A percentile compares a stretch with the other conserved stretches of the same genome.
Conservation (phyloP, 2,329 filamentous ascomycete genomes). For the Pseudocercospora pini-densiflorae region DNA sequence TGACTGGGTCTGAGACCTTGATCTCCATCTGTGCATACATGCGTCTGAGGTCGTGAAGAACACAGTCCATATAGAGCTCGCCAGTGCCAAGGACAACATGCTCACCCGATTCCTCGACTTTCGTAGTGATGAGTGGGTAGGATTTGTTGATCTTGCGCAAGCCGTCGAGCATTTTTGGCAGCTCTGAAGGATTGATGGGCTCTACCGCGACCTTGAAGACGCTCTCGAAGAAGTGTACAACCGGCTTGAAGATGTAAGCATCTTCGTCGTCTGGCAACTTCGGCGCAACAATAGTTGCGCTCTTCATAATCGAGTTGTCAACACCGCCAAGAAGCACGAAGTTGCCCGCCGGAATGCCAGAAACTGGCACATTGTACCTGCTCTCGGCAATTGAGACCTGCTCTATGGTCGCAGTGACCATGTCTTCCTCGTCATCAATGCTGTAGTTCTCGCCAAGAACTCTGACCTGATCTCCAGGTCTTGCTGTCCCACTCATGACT, state of each 20-base stretch:
- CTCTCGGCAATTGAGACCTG: constrained; percentile 92
- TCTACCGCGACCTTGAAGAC: constrained; percentile 98
- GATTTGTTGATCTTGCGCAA: constrained; percentile 97
- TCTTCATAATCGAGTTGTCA: constrained; percentile 98
- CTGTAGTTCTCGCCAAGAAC: constrained; percentile 96
- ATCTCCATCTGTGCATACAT: constrained; percentile 99
- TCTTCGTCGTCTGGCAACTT: constrained; percentile 86
- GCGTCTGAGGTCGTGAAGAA: constrained; percentile 88
- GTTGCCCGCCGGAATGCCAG: constrained; percentile 91
- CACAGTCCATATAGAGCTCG: constrained; percentile 99
- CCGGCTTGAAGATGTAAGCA: constrained; percentile 90
- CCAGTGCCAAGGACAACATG: constrained; percentile 94
- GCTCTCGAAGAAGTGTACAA: constrained; percentile 94
- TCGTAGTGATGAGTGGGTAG: constrained; percentile 92
- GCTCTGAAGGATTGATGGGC: constrained; percentile 95
- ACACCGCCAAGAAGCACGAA: constrained; percentile 90
- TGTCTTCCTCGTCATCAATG: constrained; percentile 96
- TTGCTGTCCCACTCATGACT: constrained; percentile 89
- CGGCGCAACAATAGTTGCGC: constrained; percentile 83
- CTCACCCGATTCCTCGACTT: constrained; percentile 97
- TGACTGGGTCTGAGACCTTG: constrained; percentile 97
- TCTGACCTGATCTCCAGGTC: constrained; percentile 79
- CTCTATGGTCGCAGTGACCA: constrained; percentile 82
- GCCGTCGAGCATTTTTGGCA: constrained; percentile 98
- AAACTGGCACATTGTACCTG: constrained; percentile 88